phyloP scores from a whole-genome alignment of 2,329 filamentous ascomycete genomes.

The Sporothrix pallida region DNA sequence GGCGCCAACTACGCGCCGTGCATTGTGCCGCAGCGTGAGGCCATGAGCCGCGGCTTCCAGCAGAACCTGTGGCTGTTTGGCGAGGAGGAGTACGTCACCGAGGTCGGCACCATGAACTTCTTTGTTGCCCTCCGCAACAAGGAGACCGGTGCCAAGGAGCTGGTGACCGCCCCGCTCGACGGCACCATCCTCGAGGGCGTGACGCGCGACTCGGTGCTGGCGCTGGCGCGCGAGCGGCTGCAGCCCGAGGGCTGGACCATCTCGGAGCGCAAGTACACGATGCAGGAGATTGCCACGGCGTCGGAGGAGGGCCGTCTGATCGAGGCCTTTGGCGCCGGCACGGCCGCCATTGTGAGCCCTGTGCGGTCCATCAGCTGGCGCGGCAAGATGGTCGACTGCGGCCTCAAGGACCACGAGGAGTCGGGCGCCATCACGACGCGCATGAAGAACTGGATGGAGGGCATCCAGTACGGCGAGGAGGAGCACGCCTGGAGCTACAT shows the following conservation, averaged over 20 bases:
- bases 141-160: slow-evolving; percentile 86
- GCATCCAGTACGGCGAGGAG: slow-evolving; percentile 92
- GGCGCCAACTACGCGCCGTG: slow-evolving; percentile 99
- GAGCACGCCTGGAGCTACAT: slow-evolving; percentile 86
- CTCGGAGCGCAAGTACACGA: slow-evolving; percentile 88
- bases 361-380: slow-evolving; percentile 89
- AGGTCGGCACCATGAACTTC: slow-evolving; percentile 99
- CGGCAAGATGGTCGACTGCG: slow-evolving; percentile 80
- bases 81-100: slow-evolving; percentile 92
- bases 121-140: slow-evolving; percentile 86
- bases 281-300: slow-evolving; percentile 82
- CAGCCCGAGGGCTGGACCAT: slow-evolving; percentile 86
- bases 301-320: slow-evolving; percentile 82
- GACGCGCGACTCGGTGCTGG: slow-evolving; percentile 88
- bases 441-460: slow-evolving; percentile 98
- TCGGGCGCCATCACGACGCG: slow-evolving; percentile 81
- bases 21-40: slow-evolving; percentile 93
- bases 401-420: slow-evolving; percentile 79
- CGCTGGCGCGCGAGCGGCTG: slow-evolving; percentile 82
- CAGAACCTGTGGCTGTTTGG: slow-evolving; percentile 99
- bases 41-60: slow-evolving; percentile 89
- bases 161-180: slow-evolving; percentile 93
- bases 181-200: slow-evolving; percentile 97
- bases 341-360: slow-evolving; percentile 91
- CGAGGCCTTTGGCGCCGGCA: slow-evolving; percentile 93